These are phyloP conservation scores for Colletotrichum sojae DNA, from an alignment of 2,329 filamentous ascomycete species.

Conservation along the genomic window DNA sequence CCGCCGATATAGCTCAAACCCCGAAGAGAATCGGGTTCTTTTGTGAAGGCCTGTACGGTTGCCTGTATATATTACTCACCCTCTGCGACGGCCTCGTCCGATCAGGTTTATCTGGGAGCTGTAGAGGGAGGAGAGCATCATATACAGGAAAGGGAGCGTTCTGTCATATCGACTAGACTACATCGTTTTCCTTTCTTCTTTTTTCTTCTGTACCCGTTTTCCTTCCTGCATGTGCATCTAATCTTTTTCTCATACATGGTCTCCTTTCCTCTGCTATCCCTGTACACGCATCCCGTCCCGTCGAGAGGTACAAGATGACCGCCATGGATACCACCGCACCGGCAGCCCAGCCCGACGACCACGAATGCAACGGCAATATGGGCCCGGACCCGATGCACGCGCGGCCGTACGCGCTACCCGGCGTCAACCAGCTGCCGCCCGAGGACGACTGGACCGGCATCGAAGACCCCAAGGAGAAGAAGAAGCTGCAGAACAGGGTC, in stretches of 20 bases:
- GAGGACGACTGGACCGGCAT: slow-evolving; percentile 50
- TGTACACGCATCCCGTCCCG: too few relatives aligned
- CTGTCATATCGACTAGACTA: too few relatives aligned
- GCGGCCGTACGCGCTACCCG: slow-evolving; percentile 12
- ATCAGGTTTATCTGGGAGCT: too few relatives aligned
- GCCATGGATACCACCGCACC: neutral
- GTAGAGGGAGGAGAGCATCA: too few relatives aligned
- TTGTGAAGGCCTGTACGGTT: neutral
- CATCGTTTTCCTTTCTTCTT: too few relatives aligned
- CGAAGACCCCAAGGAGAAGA: slow-evolving; percentile 49
- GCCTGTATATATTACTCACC: slow-evolving; percentile 1
- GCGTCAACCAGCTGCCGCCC: slow-evolving; percentile 39
- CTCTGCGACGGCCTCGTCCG: neutral
- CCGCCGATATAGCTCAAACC: too few relatives aligned
- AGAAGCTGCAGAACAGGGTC: slow-evolving; percentile 50
- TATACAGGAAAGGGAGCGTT: too few relatives aligned
- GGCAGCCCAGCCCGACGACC: neutral
- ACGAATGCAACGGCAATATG: neutral
- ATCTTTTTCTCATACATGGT: neutral
- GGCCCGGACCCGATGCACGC: neutral
- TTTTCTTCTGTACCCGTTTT: too few relatives aligned
- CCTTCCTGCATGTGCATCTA: neutral
- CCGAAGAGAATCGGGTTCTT: neutral
- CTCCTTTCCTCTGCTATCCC: neutral
- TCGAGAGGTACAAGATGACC: neutral